phyloP scores from a whole-genome alignment of 2,329 filamentous ascomycete genomes.

The Colletotrichum somersetense region DNA sequence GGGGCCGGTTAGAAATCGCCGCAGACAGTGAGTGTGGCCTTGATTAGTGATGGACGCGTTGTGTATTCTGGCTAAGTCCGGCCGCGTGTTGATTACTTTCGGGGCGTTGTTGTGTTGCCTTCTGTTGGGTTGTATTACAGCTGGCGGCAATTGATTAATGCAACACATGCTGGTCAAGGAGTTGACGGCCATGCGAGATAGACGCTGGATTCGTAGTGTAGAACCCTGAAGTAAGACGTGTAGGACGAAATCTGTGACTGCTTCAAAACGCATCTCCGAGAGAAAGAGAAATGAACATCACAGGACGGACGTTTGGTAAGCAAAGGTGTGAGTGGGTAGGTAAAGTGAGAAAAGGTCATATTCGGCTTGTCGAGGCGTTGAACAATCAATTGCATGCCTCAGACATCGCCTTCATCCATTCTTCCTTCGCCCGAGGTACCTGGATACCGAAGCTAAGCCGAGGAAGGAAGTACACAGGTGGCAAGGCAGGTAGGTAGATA shows the following conservation, averaged over 20 bases:
- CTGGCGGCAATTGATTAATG: background rate
- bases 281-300: background rate
- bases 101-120: constrained; percentile 2
- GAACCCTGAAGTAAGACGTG: background rate
- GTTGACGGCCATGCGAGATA: background rate
- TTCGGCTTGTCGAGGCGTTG: background rate
- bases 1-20: constrained; percentile 10
- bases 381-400: background rate
- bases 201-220: background rate
- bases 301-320: background rate
- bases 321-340: background rate
- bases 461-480: background rate
- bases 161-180: background rate
- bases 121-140: background rate
- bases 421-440: background rate
- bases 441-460: background rate
- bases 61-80: constrained; percentile 6
- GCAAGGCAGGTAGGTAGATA: background rate
- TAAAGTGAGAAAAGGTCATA: background rate
- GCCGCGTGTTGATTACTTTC: constrained; percentile 2
- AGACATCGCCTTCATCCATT: background rate
- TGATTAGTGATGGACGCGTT: background rate
- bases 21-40: constrained; percentile 6
- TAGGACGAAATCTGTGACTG: background rate
- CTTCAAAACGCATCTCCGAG: background rate